A percentile compares a stretch with the other conserved stretches of the same genome.
phyloP scores from a whole-genome alignment of 2,329 filamentous ascomycete species.

The Scopulariopsis brevicaulis region DNA sequence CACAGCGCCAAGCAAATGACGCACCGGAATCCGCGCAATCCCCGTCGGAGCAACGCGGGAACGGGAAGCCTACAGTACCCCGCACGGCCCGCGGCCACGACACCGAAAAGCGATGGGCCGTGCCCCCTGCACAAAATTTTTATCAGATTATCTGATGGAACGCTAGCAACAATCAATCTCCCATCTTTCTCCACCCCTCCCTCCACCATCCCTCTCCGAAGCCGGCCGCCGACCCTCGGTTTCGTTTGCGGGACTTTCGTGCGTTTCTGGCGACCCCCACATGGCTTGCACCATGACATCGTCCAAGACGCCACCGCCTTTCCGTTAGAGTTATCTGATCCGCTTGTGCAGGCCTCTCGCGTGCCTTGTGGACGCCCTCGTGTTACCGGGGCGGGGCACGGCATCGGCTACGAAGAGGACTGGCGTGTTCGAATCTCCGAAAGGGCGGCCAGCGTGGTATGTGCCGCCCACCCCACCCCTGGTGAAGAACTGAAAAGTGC shows the following conservation, averaged over 20 bases:
- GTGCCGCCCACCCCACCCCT: neutral
- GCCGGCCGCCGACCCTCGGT: neutral
- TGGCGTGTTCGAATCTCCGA: neutral
- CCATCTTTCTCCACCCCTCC: too few species aligned
- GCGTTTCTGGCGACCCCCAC: neutral
- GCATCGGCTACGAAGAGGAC: neutral
- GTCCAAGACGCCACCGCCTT: neutral
- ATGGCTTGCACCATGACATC: neutral
- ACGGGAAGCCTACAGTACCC: neutral
- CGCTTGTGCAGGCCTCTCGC: neutral
- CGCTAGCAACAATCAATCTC: neutral
- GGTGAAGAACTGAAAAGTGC: neutral
- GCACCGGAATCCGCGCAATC: neutral
- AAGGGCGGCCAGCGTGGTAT: neutral
- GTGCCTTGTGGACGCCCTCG: neutral
- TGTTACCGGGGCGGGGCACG: neutral
- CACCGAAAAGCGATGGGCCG: neutral
- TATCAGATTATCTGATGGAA: neutral
- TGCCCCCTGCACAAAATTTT: neutral
- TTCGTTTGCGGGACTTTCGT: neutral
- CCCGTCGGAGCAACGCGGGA: neutral
- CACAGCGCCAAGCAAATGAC: neutral
- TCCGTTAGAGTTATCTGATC: conserved; percentile 5
- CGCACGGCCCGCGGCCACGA: neutral
- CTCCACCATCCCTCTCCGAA: neutral